phyloP scores from a whole-genome alignment of 805 yeast species.

The Myxozyma neotropica region DNA sequence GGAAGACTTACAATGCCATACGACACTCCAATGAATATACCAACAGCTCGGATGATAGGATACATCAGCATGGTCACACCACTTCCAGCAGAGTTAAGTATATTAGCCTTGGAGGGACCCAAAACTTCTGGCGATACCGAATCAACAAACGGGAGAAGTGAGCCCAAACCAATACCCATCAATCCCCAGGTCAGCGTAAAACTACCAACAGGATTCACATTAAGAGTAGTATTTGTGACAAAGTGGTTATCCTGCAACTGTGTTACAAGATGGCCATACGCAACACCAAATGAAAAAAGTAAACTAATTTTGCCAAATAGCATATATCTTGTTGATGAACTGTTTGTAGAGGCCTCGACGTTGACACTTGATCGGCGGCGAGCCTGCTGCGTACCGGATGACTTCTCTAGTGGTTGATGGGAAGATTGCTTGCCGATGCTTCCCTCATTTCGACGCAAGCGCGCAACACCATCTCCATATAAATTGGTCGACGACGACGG shows the following conservation, averaged over 20 bases:
- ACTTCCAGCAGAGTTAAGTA: constrained; percentile 8
- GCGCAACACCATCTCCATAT: constrained; percentile 14
- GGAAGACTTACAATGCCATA: constrained; percentile 41
- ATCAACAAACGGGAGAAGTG: constrained; percentile 39
- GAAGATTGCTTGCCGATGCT: neutral
- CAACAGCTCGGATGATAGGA: constrained; percentile 45
- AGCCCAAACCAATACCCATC: constrained; percentile 39
- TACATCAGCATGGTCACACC: constrained; percentile 30
- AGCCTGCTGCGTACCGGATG: neutral
- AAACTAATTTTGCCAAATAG: constrained; percentile 29
- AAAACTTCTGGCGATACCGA: constrained; percentile 21
- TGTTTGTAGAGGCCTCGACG: neutral
- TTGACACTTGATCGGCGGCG: constrained; percentile 5
- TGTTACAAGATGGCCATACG: constrained; percentile 39
- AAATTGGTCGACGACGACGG: constrained; percentile 2
- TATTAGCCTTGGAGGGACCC: constrained; percentile 16
- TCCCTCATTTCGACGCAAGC: constrained; percentile 6
- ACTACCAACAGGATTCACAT: constrained; percentile 35
- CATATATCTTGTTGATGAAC: neutral
- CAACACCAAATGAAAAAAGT: constrained; percentile 39
- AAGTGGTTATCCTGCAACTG: constrained; percentile 40
- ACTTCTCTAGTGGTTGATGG: neutral
- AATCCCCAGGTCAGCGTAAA: constrained; percentile 39
- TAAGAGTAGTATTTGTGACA: constrained; percentile 35
- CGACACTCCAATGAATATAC: constrained; percentile 45